phyloP scores from a whole-genome alignment of 1,139 yeast species.

The Kodamaea suecica region DNA sequence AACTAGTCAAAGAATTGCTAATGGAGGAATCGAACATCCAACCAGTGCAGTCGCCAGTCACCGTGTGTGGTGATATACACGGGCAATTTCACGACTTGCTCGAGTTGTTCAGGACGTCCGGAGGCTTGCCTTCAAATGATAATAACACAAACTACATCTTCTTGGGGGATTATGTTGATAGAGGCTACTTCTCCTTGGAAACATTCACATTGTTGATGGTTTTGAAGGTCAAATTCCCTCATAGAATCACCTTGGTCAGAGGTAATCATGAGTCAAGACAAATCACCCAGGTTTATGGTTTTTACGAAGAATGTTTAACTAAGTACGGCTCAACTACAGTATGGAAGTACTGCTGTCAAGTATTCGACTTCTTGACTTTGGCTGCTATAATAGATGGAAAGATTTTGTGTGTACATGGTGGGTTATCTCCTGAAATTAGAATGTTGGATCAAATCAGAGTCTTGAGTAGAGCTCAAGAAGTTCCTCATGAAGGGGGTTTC shows the following conservation, averaged over 20 bases:
- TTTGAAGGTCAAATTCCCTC: slow-evolving; percentile 82
- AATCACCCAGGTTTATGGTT: slow-evolving; percentile 94
- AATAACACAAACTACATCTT: slow-evolving; percentile 66
- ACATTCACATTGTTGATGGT: slow-evolving; percentile 91
- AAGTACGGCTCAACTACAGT: slow-evolving; percentile 96
- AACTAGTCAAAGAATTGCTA: slow-evolving; percentile 51
- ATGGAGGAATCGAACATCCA: slow-evolving; percentile 65
- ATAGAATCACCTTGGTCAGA: slow-evolving; percentile 80
- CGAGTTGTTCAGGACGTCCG: slow-evolving; percentile 87
- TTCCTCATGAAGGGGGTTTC: slow-evolving; percentile 98
- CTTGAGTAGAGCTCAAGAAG: slow-evolving; percentile 95
- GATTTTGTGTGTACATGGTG: slow-evolving; percentile 93
- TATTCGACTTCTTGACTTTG: slow-evolving; percentile 85
- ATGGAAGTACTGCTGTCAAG: slow-evolving; percentile 97
- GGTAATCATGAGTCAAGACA: slow-evolving; percentile 96
- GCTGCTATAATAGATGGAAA: slow-evolving; percentile 96
- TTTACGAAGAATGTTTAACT: slow-evolving; percentile 84
- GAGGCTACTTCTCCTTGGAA: slow-evolving; percentile 92
- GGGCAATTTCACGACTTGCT: slow-evolving; percentile 95
- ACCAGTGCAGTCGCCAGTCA: slow-evolving; percentile 94
- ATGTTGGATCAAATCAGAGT: slow-evolving; percentile 96
- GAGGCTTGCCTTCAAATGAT: slow-evolving; percentile 70
- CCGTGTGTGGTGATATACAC: slow-evolving; percentile 97
- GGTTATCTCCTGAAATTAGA: slow-evolving; percentile 94
- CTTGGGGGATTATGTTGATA: slow-evolving; percentile 94